Evolutionary conservation across 257 asterid genomes (phyloP).

Genomic region (Solanum medicagineum): DNA sequence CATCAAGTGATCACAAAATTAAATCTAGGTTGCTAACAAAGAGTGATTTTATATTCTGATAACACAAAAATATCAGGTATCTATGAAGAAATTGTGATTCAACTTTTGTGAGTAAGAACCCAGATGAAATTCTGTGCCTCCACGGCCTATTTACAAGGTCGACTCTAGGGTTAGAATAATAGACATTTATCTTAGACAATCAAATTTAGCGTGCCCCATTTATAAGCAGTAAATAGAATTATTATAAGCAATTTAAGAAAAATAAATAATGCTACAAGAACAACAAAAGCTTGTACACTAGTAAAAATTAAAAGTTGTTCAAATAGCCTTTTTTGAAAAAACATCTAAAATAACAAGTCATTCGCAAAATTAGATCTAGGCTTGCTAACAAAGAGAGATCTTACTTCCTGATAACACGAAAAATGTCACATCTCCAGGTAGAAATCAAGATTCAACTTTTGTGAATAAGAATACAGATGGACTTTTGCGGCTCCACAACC

Average conservation of each 20-base stretch:
- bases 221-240: not conserved
- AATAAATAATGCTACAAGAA: not conserved
- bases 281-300: not conserved
- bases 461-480: not conserved
- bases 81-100: not conserved
- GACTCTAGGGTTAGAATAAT: not conserved
- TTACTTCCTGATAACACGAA: not conserved
- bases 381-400: not conserved
- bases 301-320: not conserved
- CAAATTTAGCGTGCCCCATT: not conserved
- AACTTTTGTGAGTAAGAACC: not conserved
- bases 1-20: not conserved
- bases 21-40: not conserved
- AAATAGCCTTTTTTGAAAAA: not conserved
- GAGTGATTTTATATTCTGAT: not conserved
- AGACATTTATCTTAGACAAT: not conserved
- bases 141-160: not conserved
- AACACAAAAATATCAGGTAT: not conserved
- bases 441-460: not conserved
- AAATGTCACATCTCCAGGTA: not conserved
- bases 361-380: not conserved
- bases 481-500: not conserved
- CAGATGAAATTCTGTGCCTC: not conserved
- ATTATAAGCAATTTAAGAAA: no score
- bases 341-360: not conserved